Evolutionary conservation across 768 basidiomycete species (phyloP), one percentile per base, ranked within the genome.

Genomic region (Antrodiella citrinella): DNA sequence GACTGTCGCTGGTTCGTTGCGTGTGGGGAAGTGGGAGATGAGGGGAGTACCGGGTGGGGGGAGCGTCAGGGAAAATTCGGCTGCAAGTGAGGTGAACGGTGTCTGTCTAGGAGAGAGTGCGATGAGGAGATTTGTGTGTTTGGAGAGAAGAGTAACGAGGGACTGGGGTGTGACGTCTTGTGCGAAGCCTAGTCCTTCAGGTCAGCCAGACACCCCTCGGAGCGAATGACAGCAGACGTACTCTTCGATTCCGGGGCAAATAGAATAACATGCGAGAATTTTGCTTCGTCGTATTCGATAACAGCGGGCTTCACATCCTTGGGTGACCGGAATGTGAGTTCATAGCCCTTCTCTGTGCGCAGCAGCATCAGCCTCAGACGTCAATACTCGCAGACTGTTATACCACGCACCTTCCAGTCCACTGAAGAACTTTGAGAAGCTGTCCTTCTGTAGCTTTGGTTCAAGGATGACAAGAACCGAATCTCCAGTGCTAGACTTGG

Each of bases 11-110:
- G 80, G 72, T n/a, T 77, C 76, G n/a, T 77, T 67, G 38, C 87
- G 80, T 61, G 80, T 75, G 21, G 83, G 82, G 72, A 92, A 90
- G 66, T 95, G 89, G 3, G 93, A 94, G 54, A 95, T 62, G 45
- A 96, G 77, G 2, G 85, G 84, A 0, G 84, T 85, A 1, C 84
- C 84, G 1, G 91, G 86, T 4, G 91, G 90, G 15, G 89, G 87
- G 21, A 91, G 84, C 47, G 91, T 79, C 50, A 98, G 75, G 30
- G 87, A 88, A 73, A 98, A 98, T 71, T 99, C 96, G 45, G 90
- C 66, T 0, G 92, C 90, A 49, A 95, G 78, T 11, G 86, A 79
- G 11, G 81, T 74, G 9, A 94, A 70, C 39, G 87, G 72, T 2
- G 82, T 83, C 67, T 86, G 78, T 69, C 78, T 84, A 57, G 85